Conservation (phyloP, 1,284 basidiomycete species). For the Pyrrhoderma noxium region DNA sequence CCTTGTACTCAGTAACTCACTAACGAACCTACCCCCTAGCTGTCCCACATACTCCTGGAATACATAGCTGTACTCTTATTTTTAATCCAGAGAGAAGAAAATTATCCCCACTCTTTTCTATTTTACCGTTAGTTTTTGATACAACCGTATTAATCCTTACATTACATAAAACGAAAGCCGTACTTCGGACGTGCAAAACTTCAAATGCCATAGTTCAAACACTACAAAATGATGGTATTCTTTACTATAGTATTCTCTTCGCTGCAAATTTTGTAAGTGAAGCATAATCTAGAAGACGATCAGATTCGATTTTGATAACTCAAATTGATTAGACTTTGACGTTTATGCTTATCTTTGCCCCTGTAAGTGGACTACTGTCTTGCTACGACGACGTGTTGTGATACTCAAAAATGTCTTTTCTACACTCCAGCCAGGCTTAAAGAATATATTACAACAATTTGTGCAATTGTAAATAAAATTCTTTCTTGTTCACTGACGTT, state of each 20-base stretch:
- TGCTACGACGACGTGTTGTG: not conserved
- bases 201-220: constrained; percentile 6
- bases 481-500: too few species aligned
- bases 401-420: not conserved
- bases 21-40: constrained; percentile 3
- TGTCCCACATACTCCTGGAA: constrained; percentile 6
- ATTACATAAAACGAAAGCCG: not conserved
- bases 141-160: constrained; percentile 11
- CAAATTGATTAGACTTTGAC: constrained; percentile 9
- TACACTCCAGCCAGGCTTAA: constrained; percentile 13
- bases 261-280: constrained; percentile 12
- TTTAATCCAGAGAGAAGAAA: not conserved
- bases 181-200: not conserved
- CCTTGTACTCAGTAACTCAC: not conserved
- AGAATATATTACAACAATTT: constrained; percentile 19
- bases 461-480: constrained; percentile 4
- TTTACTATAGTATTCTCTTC: constrained; percentile 15
- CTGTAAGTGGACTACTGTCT: constrained; percentile 8
- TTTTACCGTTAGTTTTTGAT: constrained; percentile 11
- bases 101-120: constrained; percentile 2
- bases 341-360: constrained; percentile 15
- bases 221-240: constrained; percentile 11
- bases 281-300: too few species aligned
- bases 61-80: constrained; percentile 13
- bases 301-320: not conserved